Conservation (phyloP, 768 basidiomycete genomes). For the Fistulinella prunicolor region DNA sequence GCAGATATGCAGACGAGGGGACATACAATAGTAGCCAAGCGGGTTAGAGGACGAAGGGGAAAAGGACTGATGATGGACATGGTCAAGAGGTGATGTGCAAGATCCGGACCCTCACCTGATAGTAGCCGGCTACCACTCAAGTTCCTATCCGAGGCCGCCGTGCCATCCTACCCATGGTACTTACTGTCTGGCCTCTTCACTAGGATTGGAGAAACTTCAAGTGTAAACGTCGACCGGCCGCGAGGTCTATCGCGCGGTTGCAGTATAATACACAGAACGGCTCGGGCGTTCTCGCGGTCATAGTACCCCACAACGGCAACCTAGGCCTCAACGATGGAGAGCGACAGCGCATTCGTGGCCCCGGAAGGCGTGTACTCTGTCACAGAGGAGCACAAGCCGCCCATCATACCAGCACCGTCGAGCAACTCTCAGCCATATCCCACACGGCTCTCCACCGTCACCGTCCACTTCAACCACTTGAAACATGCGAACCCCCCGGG, state of each 20-base stretch:
- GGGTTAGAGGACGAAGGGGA: slow-evolving; percentile 18
- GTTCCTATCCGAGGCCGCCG: too few species aligned
- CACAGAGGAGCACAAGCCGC: slow-evolving; percentile 81
- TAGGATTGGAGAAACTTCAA: too few species aligned
- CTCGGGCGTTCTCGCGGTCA: slow-evolving; percentile 16
- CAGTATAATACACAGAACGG: not conserved
- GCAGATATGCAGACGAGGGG: too few species aligned
- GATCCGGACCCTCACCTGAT: slow-evolving; percentile 33
- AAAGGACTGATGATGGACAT: slow-evolving; percentile 17
- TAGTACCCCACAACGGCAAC: slow-evolving; percentile 3
- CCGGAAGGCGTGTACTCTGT: slow-evolving; percentile 89
- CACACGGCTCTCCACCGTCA: slow-evolving; percentile 59
- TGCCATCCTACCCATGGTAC: not conserved
- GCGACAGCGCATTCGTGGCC: slow-evolving; percentile 80
- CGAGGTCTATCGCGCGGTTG: not conserved
- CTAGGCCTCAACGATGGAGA: slow-evolving; percentile 56
- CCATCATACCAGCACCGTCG: slow-evolving; percentile 40
- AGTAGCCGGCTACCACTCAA: too few species aligned
- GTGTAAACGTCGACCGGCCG: too few species aligned
- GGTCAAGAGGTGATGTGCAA: slow-evolving; percentile 23
- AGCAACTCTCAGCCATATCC: slow-evolving; percentile 44
- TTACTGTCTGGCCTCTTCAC: not conserved
- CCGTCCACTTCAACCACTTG: slow-evolving; percentile 57
- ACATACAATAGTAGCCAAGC: slow-evolving; percentile 19
- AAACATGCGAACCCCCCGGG: slow-evolving; percentile 57